Percentiles rank a stretch among this genome's conserved stretches.
Evolutionary conservation across 345 rosid species (phyloP).

Genomic region (Bruguiera sexangula): DNA sequence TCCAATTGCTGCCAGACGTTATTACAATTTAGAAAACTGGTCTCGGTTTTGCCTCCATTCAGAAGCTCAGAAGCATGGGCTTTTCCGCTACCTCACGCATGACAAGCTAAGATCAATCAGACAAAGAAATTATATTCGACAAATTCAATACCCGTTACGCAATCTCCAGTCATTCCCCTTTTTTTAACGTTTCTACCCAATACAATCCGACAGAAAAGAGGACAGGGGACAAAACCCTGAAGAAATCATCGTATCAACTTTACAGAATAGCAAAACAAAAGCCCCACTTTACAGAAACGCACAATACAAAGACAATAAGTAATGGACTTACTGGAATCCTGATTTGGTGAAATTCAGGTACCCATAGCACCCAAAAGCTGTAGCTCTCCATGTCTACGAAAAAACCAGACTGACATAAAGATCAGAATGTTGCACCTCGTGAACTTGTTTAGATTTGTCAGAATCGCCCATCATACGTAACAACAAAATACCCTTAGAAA

Average conservation of each 20-base stretch:
- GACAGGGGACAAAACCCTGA: background rate
- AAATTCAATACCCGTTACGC: too few species aligned
- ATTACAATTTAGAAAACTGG: too few species aligned
- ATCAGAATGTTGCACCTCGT: background rate
- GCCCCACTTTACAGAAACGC: background rate
- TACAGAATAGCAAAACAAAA: background rate
- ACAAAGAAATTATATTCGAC: background rate
- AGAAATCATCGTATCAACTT: background rate
- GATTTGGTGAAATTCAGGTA: slow-evolving; percentile 75
- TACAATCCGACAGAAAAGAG: too few species aligned
- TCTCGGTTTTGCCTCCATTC: too few species aligned
- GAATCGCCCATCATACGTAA: too few species aligned
- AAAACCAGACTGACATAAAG: background rate
- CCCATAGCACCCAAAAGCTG: slow-evolving; percentile 77
- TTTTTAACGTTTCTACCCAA: too few species aligned
- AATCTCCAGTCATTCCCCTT: too few species aligned
- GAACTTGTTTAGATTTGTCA: too few species aligned
- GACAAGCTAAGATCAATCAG: background rate
- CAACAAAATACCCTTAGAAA: too few species aligned
- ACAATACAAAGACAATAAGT: background rate
- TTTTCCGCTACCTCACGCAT: too few species aligned
- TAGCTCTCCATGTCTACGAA: slow-evolving; percentile 66
- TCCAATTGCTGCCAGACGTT: too few species aligned
- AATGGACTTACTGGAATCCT: slow-evolving; percentile 60
- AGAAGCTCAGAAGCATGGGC: too few species aligned